Base-by-base conservation (phyloP, 176 grass and related monocot species). In the Bolboschoenus planiculmis region DNA sequence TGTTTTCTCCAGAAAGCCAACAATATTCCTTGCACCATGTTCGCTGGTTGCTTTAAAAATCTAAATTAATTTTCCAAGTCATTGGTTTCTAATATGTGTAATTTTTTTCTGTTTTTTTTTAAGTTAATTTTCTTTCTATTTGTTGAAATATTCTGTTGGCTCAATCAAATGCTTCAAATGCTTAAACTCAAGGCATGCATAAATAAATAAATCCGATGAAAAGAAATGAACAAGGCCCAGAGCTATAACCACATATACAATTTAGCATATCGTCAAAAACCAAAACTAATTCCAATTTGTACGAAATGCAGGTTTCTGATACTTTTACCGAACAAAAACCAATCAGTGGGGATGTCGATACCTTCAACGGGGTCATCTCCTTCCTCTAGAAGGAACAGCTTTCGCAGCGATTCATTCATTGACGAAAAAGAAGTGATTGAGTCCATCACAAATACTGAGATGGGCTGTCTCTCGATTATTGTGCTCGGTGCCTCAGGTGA, bases 401-500 rank as follows among this genome's bases (percentile, higher is more conserved):
- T 79, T 71, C 74, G 33, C 42, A 80, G n/a, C 30, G 84, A 99
- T 87, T 90, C 85, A 80, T 81, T 91, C 90, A 78, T 85, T 82
- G 84, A 86, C 70, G 35, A 74, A 81, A 59, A 99, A 80, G 78
- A 91, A 89, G 34, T 79, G 83, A 55, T 89, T 78, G 76, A 84
- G 90, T 86, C 78, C 86, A 71, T 68, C 58, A 18, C 30, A 13
- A 36, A 39, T 56, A 18, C 10, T 63, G 92, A 92, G 53, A 63
- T 81, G 74, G 93, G 91, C 2, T 93, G 80, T 40, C 92, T 99
- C 80, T 96, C 97, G 1, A 91, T 99, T 80, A 42, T 99, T 80
- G 97, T 99, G 48, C 93, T 99, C 54, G 97, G 97, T 58, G 97
- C 97, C 87, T 99, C 97, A 30, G 97, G 97, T 73, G 97, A 99